Evolutionary conservation across 768 basidiomycete species (phyloP), one percentile per base, ranked within the genome.

Genomic region (Chiua virens): DNA sequence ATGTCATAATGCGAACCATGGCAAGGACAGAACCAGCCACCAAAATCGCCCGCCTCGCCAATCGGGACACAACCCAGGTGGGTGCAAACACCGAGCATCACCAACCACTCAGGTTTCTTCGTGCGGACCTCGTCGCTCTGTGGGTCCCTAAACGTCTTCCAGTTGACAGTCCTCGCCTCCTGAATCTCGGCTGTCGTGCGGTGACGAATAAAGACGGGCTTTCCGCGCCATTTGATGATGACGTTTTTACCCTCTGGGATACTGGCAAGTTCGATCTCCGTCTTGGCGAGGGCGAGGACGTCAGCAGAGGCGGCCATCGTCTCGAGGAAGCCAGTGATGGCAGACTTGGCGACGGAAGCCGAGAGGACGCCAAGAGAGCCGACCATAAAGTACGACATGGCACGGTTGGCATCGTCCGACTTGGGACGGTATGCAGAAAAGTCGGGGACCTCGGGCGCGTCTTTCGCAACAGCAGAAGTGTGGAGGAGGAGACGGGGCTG

Each of bases 11-110:
- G 96, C 47, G 96, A 98, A 67, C 96, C 97, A 72, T 98, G 96
- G 79, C 96, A 98, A 46, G 95, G 94, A 79, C 94, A 96, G 86
- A 96, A 92, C 95, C 96, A 99, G 73, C 96, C 96, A 75, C 95
- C 96, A 68, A 79, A 98, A 73, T 98, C 96, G 70, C 93, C 94
- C 56, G 92, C 85, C 73, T 96, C 93, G 60, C 96, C 96, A 67
- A 99, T 97, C 54, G 96, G 96, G 41, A 99, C 96, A 75, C 96
- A 98, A 70, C 96, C 96, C 60, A 99, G 76, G 74, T 98, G 97
- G 21, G 97, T 98, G 84, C 95, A 95, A 50, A 95, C 90, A 56
- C 89, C 89, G 46, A 89, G 73, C 88, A 91, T 89, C 63, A 95
- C 86, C 57, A 90, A 79, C 96, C 96, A 98, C 72, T 98, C 95